Base-by-base conservation (phyloP, 352 stramenopile species). In the Phytophthora palmivora region DNA sequence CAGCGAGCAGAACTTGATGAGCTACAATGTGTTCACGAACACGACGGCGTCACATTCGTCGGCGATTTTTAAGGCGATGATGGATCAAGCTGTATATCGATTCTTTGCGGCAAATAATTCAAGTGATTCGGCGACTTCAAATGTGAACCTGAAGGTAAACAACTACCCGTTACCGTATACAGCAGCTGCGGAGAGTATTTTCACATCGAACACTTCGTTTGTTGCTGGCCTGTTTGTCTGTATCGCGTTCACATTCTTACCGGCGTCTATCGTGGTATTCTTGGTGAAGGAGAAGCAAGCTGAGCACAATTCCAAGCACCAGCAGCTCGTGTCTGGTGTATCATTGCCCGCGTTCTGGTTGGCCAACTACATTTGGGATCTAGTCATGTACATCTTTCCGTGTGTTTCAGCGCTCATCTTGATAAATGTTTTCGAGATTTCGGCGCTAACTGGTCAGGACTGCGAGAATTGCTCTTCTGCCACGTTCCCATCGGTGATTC, bases 311-410 rank as follows among this genome's bases (percentile, higher is more conserved):
- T 91, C 95, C 0, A 99, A 99, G 68, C 97, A 99, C 78, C 87
- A 97, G 60, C 92, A 98, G 71, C 86, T 79, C 52, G 95, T 99
- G 8, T 96, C 88, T 0, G 97, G 97, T 7, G 95, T 98, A 0
- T 87, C 85, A 28, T 73, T 98, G n/a, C 67, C 59, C 0, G 88
- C 92, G 0, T 99, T 99, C 59, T 99, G 97, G 97, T 30, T 98
- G n/a, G 91, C 93, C 22, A 98, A 96, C 36, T 98, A 91, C 59
- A 53, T 94, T 15, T 98, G 93, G 86, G 94, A 98, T 60, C 60
- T 97, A 15, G 42, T 95, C 5, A 96, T 92, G 51, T 98, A 98
- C 74, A 54, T 93, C 21, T 65, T 98, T 0, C 78, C 84, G 60
- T 58, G 0, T 52, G 37, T 0, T n/a, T n/a, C n/a, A n/a, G 74